Conservation (phyloP, 2,329 filamentous ascomycete genomes). For the Clonostachys sp. region DNA sequence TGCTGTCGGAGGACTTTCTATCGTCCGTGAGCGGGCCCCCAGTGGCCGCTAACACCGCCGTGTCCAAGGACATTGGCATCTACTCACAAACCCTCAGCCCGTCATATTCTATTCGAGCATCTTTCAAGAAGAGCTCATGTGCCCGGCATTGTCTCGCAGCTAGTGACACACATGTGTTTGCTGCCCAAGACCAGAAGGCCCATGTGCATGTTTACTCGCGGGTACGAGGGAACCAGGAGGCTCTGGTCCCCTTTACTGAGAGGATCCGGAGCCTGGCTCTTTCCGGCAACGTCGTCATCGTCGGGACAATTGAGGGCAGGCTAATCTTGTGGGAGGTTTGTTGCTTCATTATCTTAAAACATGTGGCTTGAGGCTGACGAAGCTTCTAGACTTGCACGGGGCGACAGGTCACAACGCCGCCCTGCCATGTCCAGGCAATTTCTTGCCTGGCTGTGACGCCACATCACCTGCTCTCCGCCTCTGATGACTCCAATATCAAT, state of each 20-base stretch:
- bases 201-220: slow-evolving; percentile 90
- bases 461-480: slow-evolving; percentile 72
- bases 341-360: slow-evolving; percentile 5
- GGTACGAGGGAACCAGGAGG: slow-evolving; percentile 80
- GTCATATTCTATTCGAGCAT: slow-evolving; percentile 65
- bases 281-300: slow-evolving; percentile 65
- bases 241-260: slow-evolving; percentile 82
- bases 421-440: slow-evolving; percentile 76
- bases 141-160: slow-evolving; percentile 74
- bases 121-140: slow-evolving; percentile 91
- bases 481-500: slow-evolving; percentile 83
- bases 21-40: slow-evolving; percentile 53
- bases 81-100: slow-evolving; percentile 82
- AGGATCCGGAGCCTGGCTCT: slow-evolving; percentile 75
- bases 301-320: slow-evolving; percentile 82
- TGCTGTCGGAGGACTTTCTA: slow-evolving; percentile 58
- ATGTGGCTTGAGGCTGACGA: slow-evolving; percentile 9
- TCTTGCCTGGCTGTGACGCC: slow-evolving; percentile 70
- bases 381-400: slow-evolving; percentile 62
- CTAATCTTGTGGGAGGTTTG: slow-evolving; percentile 89
- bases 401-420: slow-evolving; percentile 68
- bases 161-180: slow-evolving; percentile 79
- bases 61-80: slow-evolving; percentile 78
- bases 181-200: slow-evolving; percentile 86
- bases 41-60: slow-evolving; percentile 55